These are phyloP conservation scores for Botryotinia globosa DNA, from an alignment of 2,329 filamentous ascomycete genomes.

Conservation along the genomic window DNA sequence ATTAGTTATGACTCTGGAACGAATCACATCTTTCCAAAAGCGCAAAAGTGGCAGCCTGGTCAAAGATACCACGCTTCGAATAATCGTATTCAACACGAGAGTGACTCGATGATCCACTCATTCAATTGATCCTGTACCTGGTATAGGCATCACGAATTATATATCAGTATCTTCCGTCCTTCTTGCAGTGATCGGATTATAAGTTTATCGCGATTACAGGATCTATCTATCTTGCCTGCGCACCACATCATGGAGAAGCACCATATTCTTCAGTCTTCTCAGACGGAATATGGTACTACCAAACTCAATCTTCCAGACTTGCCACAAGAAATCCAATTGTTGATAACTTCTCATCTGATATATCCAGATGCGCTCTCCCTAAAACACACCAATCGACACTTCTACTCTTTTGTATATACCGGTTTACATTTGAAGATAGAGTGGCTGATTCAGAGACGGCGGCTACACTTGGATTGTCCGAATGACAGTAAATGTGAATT, in stretches of 20 bases:
- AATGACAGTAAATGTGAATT: conserved; percentile 56
- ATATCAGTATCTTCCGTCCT: neutral
- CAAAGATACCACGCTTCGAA: conserved; percentile 7
- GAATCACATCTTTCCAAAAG: neutral
- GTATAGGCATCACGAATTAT: neutral
- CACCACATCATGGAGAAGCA: neutral
- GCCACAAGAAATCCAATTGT: conserved; percentile 65
- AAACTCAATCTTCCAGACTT: conserved; percentile 39
- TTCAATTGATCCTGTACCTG: neutral
- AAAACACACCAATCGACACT: conserved; percentile 63
- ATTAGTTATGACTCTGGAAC: neutral
- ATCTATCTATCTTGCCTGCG: neutral
- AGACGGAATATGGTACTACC: neutral
- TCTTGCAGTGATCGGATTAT: neutral
- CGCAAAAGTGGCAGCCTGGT: conserved; percentile 9
- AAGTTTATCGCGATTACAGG: neutral
- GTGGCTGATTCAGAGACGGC: conserved; percentile 65
- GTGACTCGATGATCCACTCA: neutral
- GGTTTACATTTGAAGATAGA: conserved; percentile 63
- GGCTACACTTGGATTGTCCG: conserved; percentile 63
- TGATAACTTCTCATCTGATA: conserved; percentile 57
- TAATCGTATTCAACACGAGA: neutral
- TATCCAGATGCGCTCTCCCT: conserved; percentile 71
- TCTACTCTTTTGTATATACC: conserved; percentile 63
- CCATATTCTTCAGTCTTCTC: neutral